Percentiles rank a stretch among this genome's conserved stretches.
Evolutionary conservation across 2,329 filamentous ascomycete species (phyloP).

Genomic region (Nemania diffusa): DNA sequence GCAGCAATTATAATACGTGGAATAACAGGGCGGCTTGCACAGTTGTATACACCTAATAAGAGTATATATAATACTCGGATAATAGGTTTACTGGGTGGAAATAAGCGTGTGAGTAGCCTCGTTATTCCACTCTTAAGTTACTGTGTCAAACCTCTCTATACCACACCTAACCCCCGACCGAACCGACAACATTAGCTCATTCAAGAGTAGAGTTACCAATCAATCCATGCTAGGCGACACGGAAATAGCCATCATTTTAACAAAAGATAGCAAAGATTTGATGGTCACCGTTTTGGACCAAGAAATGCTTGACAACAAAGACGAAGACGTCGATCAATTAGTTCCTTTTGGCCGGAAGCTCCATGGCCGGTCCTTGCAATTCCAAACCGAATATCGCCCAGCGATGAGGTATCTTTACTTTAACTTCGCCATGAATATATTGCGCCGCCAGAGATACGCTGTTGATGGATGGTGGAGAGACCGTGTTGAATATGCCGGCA

Average conservation of each 20-base stretch:
- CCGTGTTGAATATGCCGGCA: too few species aligned
- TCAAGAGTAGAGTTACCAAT: too few species aligned
- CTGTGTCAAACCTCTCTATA: too few species aligned
- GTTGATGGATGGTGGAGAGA: slow-evolving; percentile 10
- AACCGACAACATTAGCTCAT: too few species aligned
- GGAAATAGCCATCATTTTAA: not conserved
- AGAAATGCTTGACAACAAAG: not conserved
- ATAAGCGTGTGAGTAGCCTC: too few species aligned
- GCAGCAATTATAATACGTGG: too few species aligned
- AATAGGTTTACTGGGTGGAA: too few species aligned
- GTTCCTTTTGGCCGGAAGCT: not conserved
- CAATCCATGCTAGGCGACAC: slow-evolving; percentile 12
- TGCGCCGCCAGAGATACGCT: slow-evolving; percentile 2
- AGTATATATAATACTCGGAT: too few species aligned
- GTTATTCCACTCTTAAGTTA: too few species aligned
- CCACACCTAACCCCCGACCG: too few species aligned
- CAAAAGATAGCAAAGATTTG: not conserved
- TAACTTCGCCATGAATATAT: slow-evolving; percentile 1
- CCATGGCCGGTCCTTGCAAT: not conserved
- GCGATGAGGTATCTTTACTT: slow-evolving; percentile 9
- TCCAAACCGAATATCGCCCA: not conserved
- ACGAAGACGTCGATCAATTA: not conserved
- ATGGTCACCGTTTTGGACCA: slow-evolving; percentile 1
- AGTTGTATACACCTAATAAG: too few species aligned
- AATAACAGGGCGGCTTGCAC: too few species aligned